Evolutionary conservation across 2,329 filamentous ascomycete genomes (phyloP).

Genomic region (Penicillium sp.): DNA sequence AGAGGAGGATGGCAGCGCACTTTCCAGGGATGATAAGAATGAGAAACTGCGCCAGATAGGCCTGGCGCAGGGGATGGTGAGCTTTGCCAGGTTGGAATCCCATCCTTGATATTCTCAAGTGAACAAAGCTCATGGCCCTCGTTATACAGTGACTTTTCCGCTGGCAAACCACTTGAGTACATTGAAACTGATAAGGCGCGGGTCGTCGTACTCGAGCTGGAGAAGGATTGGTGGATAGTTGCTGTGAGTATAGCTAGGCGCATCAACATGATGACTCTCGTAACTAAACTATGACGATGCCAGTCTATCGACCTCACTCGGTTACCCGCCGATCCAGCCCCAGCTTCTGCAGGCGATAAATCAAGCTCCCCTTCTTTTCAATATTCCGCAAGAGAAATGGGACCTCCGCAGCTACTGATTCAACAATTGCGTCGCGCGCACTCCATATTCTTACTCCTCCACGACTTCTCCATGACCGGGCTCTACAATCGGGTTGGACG

Average conservation of each 20-base stretch:
- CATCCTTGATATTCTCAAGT: constrained; percentile 7
- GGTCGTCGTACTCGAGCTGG: constrained; percentile 82
- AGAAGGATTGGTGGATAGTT: constrained; percentile 92
- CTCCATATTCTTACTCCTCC: constrained; percentile 81
- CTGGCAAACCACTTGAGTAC: constrained; percentile 72
- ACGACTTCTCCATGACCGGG: constrained; percentile 71
- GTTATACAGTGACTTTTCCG: constrained; percentile 70
- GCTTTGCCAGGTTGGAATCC: constrained; percentile 69
- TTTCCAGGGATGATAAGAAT: constrained; percentile 68
- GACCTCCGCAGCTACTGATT: constrained; percentile 74
- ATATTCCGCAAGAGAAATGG: constrained; percentile 88
- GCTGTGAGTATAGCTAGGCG: constrained; percentile 62
- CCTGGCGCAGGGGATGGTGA: constrained; percentile 93
- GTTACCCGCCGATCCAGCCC: constrained; percentile 58
- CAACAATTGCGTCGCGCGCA: constrained; percentile 83
- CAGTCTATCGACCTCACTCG: constrained; percentile 81
- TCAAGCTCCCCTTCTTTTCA: constrained; percentile 59
- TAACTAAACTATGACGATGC: constrained; percentile 12
- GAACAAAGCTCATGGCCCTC: constrained; percentile 17
- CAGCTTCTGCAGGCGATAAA: constrained; percentile 37
- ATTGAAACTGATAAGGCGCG: constrained; percentile 90
- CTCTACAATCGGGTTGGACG: constrained; percentile 68
- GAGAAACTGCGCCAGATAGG: constrained; percentile 90
- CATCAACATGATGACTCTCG: not conserved
- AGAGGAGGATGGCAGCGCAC: constrained; percentile 30